A percentile compares a stretch with the other conserved stretches of the same genome.
Evolutionary conservation across 75 land plant species (phyloP).

Genomic region (Cryptomeria japonica): DNA sequence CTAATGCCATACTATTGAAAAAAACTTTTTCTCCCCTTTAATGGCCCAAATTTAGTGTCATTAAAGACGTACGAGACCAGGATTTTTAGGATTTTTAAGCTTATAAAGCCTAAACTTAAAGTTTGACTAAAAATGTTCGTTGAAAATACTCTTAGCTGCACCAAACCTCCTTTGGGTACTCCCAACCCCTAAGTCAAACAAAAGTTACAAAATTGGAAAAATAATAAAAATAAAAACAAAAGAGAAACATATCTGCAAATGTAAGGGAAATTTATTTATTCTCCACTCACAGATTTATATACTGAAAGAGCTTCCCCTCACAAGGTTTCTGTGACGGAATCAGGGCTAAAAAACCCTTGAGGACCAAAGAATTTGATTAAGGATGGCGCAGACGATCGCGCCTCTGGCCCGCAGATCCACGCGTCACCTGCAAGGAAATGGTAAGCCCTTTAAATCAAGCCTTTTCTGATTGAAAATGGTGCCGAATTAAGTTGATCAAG

Average conservation of each 20-base stretch:
- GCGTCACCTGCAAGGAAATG: background rate
- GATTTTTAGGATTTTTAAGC: no score
- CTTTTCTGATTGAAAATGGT: background rate
- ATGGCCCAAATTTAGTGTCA: no score
- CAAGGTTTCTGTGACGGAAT: background rate
- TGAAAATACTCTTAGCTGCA: background rate
- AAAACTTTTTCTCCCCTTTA: no score
- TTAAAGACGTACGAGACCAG: no score
- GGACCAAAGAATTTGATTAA: background rate
- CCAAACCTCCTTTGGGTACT: background rate
- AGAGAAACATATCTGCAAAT: background rate
- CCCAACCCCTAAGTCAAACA: background rate
- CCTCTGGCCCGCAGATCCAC: slow-evolving; percentile 3
- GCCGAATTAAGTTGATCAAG: background rate
- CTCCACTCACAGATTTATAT: background rate
- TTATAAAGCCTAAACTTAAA: no score
- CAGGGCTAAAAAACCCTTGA: background rate
- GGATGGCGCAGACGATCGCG: background rate
- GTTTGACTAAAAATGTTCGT: background rate
- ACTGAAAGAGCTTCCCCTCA: background rate
- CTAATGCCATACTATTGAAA: no score
- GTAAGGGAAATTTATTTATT: background rate
- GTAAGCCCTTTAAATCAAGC: background rate
- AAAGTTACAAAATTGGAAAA: background rate
- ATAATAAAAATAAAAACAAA: background rate